phyloP scores from a whole-genome alignment of 352 stramenopile genomes.

The Phytophthora podocarpi region DNA sequence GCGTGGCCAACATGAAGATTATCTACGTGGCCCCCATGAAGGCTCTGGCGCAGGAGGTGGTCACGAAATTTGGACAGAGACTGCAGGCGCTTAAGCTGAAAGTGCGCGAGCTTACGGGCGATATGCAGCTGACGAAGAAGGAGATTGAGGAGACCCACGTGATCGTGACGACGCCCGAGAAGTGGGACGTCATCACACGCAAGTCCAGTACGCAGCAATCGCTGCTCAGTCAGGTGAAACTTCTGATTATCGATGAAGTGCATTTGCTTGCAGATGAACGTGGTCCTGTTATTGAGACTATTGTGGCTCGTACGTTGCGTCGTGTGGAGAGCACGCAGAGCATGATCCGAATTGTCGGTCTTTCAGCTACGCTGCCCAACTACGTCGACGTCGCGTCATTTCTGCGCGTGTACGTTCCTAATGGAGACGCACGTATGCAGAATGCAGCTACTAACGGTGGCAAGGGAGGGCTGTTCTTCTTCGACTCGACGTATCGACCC shows the following conservation, averaged over 20 bases:
- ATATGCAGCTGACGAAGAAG: slow-evolving; percentile 98
- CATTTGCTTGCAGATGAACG: slow-evolving; percentile 98
- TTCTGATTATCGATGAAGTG: slow-evolving; percentile 99
- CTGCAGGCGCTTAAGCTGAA: slow-evolving; percentile 61
- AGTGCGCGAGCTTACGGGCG: slow-evolving; percentile 96
- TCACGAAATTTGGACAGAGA: slow-evolving; percentile 97
- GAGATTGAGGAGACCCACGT: slow-evolving; percentile 97
- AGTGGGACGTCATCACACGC: slow-evolving; percentile 99
- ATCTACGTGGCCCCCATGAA: slow-evolving; percentile 99
- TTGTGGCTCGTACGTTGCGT: slow-evolving; percentile 98
- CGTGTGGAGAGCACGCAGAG: slow-evolving; percentile 97
- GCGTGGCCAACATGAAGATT: slow-evolving; percentile 89
- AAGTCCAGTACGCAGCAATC: slow-evolving; percentile 94
- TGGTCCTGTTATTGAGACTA: slow-evolving; percentile 98
- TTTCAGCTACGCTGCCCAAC: slow-evolving; percentile 99
- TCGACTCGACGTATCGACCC: slow-evolving; percentile 97
- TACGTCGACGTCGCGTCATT: slow-evolving; percentile 99
- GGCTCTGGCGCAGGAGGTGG: slow-evolving; percentile 98
- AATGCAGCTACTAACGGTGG: slow-evolving; percentile 79
- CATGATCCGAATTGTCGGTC: slow-evolving; percentile 97
- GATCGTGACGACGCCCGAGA: slow-evolving; percentile 99
- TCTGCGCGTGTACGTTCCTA: slow-evolving; percentile 91
- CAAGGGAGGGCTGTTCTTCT: slow-evolving; percentile 96
- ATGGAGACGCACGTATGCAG: slow-evolving; percentile 48
- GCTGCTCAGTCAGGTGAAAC: slow-evolving; percentile 89